Evolutionary conservation across 257 asterid genomes (phyloP).

Genomic region (Solanum appendiculatum): DNA sequence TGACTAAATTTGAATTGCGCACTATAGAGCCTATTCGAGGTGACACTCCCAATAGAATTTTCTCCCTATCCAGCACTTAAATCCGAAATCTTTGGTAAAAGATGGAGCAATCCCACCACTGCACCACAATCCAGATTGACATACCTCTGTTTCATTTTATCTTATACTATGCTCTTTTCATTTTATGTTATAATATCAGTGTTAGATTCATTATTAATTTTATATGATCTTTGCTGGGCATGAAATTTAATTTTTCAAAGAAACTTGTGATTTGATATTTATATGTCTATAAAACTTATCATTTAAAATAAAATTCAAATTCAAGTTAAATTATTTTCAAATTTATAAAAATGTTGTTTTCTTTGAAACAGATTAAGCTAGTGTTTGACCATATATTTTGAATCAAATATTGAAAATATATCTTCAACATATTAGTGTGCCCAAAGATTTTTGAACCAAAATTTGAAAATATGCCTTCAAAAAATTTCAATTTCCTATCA

Average conservation of each 20-base stretch:
- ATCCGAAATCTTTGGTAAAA: no score
- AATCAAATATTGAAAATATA: neutral
- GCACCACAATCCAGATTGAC: neutral
- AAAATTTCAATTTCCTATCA: neutral
- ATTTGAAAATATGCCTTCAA: neutral
- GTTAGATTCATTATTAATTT: neutral
- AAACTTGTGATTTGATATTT: neutral
- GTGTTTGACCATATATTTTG: neutral
- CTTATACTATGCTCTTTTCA: no score
- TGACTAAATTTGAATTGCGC: no score
- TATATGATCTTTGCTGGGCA: no score
- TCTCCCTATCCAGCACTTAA: neutral
- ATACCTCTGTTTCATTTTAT: neutral
- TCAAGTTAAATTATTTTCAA: neutral
- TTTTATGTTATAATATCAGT: no score
- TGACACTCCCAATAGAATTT: no score
- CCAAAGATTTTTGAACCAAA: neutral
- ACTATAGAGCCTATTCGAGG: accelerated
- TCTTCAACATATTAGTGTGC: neutral
- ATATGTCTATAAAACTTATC: neutral
- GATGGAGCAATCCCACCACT: neutral
- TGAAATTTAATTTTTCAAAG: neutral
- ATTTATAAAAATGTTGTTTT: neutral
- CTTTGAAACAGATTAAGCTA: neutral
- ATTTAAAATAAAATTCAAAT: neutral